A percentile compares a stretch with the other conserved stretches of the same genome.
phyloP scores from a whole-genome alignment of 495 filamentous ascomycete species.

The Pyrenula aspistea region DNA sequence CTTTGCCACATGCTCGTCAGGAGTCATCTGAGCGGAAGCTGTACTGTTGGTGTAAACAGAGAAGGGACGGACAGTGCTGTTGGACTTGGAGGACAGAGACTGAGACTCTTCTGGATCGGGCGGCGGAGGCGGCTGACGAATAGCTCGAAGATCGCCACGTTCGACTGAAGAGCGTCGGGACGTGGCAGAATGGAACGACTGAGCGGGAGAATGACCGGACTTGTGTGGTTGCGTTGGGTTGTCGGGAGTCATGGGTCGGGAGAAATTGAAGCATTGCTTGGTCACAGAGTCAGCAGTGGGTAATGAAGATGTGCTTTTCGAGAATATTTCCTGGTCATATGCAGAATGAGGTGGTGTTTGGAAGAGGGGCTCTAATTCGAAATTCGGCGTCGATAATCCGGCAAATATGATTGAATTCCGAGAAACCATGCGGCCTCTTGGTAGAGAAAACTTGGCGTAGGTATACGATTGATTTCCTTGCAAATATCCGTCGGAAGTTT shows the following conservation, averaged over 20 bases:
- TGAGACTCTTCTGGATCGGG: constrained; percentile 34
- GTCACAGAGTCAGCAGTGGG: constrained; percentile 8
- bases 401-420: constrained; percentile 55
- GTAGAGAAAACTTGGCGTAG: constrained; percentile 73
- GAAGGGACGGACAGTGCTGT: constrained; percentile 49
- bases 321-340: constrained; percentile 5
- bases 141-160: constrained; percentile 4
- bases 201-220: constrained; percentile 33
- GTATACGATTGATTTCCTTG: constrained; percentile 59
- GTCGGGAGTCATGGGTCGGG: background rate
- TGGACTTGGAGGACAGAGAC: constrained; percentile 49
- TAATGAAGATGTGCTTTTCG: constrained; percentile 8
- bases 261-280: constrained; percentile 1
- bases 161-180: constrained; percentile 9
- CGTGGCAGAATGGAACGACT: constrained; percentile 11
- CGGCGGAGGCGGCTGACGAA: constrained; percentile 2
- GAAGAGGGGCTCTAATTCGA: constrained; percentile 41
- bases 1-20: constrained; percentile 79
- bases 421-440: constrained; percentile 66
- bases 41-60: constrained; percentile 32
- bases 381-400: constrained; percentile 45
- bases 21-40: constrained; percentile 40
- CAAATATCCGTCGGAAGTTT: constrained; percentile 4
- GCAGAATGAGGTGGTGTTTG: constrained; percentile 31
- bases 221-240: constrained; percentile 20